A percentile compares a stretch with the other conserved stretches of the same genome.
phyloP scores from a whole-genome alignment of 1,284 basidiomycete species.

The Cutaneotrichosporon spelunceum region DNA sequence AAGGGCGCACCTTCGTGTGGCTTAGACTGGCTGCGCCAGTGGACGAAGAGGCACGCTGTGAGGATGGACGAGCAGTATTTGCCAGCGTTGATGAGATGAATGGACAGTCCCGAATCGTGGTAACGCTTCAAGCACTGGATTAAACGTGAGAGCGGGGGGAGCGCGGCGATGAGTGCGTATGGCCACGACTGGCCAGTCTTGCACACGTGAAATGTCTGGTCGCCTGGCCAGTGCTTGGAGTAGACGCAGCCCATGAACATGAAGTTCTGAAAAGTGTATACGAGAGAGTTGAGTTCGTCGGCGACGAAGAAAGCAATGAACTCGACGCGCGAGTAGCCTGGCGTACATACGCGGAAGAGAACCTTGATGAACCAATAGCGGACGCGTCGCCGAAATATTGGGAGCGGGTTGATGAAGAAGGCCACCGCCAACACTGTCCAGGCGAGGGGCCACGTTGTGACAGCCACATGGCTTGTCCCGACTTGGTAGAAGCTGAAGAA shows the following conservation, averaged over 20 bases:
- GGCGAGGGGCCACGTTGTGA: conserved; percentile 73
- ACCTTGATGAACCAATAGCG: conserved; percentile 76
- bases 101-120: conserved; percentile 65
- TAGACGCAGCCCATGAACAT: conserved; percentile 54
- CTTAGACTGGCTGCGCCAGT: conserved; percentile 64
- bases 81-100: conserved; percentile 82
- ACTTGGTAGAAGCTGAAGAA: conserved; percentile 75
- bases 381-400: conserved; percentile 62
- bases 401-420: conserved; percentile 73
- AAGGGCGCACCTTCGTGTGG: conserved; percentile 56
- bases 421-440: conserved; percentile 69
- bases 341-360: conserved; percentile 61
- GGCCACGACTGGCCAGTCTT: conserved; percentile 62
- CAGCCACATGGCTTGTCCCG: conserved; percentile 55
- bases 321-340: conserved; percentile 71
- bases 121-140: conserved; percentile 85
- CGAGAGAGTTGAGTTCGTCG: conserved; percentile 73
- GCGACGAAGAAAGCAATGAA: conserved; percentile 54
- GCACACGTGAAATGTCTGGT: conserved; percentile 57
- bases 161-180: conserved; percentile 53
- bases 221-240: conserved; percentile 39
- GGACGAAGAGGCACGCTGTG: conserved; percentile 63
- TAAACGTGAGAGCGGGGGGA: conserved; percentile 62
- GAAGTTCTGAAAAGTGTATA: conserved; percentile 69
- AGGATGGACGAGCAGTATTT: conserved; percentile 71